Evolutionary conservation across 2,329 filamentous ascomycete species (phyloP).

Genomic region (Fusarium tuaranense): DNA sequence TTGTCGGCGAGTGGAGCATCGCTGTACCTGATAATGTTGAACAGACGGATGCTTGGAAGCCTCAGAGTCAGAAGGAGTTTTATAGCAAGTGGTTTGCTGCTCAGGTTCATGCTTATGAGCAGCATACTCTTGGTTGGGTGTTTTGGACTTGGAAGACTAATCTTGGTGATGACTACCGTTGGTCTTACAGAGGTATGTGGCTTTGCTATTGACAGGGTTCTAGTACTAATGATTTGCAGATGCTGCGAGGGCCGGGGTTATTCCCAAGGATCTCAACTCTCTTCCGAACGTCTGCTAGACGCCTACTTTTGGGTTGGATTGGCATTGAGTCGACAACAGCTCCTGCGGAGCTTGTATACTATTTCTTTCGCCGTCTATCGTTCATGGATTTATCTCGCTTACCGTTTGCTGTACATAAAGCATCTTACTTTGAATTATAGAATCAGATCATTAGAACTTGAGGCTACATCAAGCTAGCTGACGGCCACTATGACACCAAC

Average conservation of each 20-base stretch:
- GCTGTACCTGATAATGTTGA: slow-evolving; percentile 62
- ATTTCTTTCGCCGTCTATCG: not conserved
- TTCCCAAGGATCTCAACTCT: slow-evolving; percentile 33
- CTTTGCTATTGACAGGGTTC: not conserved
- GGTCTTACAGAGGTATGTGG: slow-evolving; percentile 41
- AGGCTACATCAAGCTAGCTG: not conserved
- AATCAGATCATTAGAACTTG: not conserved
- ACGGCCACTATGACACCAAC: not conserved
- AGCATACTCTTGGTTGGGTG: slow-evolving; percentile 38
- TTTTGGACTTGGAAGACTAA: slow-evolving; percentile 43
- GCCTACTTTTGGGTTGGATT: not conserved
- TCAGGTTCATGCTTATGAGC: slow-evolving; percentile 40
- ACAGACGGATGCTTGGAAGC: slow-evolving; percentile 49
- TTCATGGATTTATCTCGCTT: not conserved
- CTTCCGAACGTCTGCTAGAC: slow-evolving; percentile 35
- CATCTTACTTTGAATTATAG: not conserved
- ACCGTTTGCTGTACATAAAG: not conserved
- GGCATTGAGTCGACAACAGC: not conserved
- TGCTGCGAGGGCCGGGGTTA: slow-evolving; percentile 37
- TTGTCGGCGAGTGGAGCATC: slow-evolving; percentile 71
- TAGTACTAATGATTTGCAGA: slow-evolving; percentile 21
- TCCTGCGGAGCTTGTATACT: not conserved
- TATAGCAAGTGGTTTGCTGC: slow-evolving; percentile 43
- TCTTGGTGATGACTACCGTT: slow-evolving; percentile 42
- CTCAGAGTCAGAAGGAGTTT: slow-evolving; percentile 37